phyloP scores from a whole-genome alignment of 345 rosid genomes.

The Eucalyptus marginata region DNA sequence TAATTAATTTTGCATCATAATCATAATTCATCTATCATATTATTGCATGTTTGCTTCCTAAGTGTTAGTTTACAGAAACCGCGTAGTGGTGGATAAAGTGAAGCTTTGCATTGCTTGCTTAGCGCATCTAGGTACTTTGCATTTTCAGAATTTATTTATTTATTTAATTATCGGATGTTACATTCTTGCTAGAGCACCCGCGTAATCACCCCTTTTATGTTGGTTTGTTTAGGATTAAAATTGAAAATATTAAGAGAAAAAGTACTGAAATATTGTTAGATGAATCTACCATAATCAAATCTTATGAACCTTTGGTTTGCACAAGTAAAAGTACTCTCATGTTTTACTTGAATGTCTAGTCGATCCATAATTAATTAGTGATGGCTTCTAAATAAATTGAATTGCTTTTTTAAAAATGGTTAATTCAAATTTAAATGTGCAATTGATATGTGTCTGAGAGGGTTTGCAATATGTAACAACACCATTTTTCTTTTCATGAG shows the following conservation, averaged over 20 bases:
- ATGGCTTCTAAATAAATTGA: not conserved
- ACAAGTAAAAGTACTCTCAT: not conserved
- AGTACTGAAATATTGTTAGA: not conserved
- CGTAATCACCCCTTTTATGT: not conserved
- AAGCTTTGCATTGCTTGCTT: not conserved
- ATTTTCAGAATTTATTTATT: not conserved
- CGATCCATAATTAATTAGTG: not conserved
- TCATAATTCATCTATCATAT: not conserved
- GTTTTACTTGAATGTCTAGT: not conserved
- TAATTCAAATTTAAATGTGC: not conserved
- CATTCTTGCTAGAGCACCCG: not conserved
- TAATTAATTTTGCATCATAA: no score
- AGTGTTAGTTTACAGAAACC: not conserved
- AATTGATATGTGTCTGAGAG: not conserved
- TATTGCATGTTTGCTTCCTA: not conserved
- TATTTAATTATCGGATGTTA: not conserved
- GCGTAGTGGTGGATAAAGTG: not conserved
- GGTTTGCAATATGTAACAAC: not conserved
- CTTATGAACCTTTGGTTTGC: no score
- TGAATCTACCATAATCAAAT: not conserved
- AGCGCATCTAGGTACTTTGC: not conserved
- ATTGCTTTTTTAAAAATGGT: not conserved
- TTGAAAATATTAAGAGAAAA: not conserved
- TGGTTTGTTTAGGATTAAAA: not conserved
- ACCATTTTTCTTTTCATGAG: not conserved